Evolutionary conservation across 345 rosid species (phyloP).

Genomic region (Camelina laxa): DNA sequence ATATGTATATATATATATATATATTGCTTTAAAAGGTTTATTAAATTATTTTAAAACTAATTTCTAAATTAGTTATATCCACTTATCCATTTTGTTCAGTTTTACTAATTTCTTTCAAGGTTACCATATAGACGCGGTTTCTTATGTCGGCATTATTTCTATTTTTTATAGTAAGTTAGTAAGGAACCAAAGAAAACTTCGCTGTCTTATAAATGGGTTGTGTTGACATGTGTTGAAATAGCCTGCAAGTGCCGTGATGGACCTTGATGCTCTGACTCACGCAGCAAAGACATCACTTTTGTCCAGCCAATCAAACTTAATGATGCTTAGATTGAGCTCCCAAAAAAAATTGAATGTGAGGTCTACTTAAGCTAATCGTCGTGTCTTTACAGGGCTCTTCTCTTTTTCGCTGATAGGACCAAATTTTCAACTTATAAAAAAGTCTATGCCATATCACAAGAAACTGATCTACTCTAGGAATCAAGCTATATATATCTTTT

Average conservation of each 20-base stretch:
- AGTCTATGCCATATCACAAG: neutral
- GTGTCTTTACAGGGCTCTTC: neutral
- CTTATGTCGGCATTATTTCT: neutral
- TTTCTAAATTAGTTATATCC: neutral
- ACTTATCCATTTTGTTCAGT: neutral
- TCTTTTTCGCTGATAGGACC: neutral
- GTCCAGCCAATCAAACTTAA: neutral
- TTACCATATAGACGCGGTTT: neutral
- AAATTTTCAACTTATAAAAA: neutral
- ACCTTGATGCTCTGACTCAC: neutral
- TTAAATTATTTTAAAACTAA: neutral
- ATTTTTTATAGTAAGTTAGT: no score
- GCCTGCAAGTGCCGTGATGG: slow-evolving; percentile 5
- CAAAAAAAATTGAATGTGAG: neutral
- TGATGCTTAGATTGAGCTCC: neutral
- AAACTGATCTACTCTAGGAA: neutral
- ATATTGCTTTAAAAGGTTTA: no score
- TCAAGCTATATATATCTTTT: no score
- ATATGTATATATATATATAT: no score
- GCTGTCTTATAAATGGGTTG: neutral
- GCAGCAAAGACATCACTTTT: neutral
- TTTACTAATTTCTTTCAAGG: neutral
- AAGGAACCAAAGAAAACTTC: neutral
- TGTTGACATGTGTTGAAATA: slow-evolving; percentile 15
- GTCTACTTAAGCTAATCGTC: neutral